Base-by-base conservation (phyloP, 2,329 filamentous ascomycete genomes). In the Nothopassalora personata region DNA sequence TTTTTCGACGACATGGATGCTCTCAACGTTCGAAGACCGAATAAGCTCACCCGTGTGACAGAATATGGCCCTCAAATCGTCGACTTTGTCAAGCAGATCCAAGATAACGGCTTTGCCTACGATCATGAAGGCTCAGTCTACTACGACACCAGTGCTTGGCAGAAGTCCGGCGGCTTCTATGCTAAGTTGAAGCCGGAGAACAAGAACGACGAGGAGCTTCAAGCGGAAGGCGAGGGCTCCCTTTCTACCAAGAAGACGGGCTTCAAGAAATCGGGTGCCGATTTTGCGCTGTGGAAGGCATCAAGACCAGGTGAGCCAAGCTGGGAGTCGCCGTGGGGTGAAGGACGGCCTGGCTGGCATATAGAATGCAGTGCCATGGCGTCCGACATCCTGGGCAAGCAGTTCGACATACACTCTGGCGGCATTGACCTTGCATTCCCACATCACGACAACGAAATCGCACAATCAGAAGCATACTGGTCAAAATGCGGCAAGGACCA, bases 291-390 rank as follows among this genome's bases (percentile, higher is more conserved):
- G 1, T 97, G 91, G 92, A 97, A 97, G 74, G 86, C 87, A 56
- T 92, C 88, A 1, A 97, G 96, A 76, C 85, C 90, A 13, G 93
- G 93, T 47, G 93, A 97, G 79, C 93, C 93, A 0, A 89, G 85
- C 65, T 97, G 93, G 93, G 81, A 86, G 5, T 94, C 89, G 67
- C 86, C 86, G 3, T 97, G 93, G 92, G 91, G 93, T 4, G 81
- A 86, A 57, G 92, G 92, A 4, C 82, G 93, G 48, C 93, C 93
- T 0, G 93, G 93, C 18, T 97, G 93, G 93, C 93, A 97, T 71
- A 97, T 97, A 69, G 92, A 97, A 77, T 97, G 93, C 84, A 92
- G 88, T 1, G 91, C 91, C 15, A 97, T 97, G 93, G 91, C 92
- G 0, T 93, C 89, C 1, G 90, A 92, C 64, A 83, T 91, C n/a